Evolutionary conservation across 371 early-diverging fungal species (phyloP).

Genomic region (Mucor piriformis): DNA sequence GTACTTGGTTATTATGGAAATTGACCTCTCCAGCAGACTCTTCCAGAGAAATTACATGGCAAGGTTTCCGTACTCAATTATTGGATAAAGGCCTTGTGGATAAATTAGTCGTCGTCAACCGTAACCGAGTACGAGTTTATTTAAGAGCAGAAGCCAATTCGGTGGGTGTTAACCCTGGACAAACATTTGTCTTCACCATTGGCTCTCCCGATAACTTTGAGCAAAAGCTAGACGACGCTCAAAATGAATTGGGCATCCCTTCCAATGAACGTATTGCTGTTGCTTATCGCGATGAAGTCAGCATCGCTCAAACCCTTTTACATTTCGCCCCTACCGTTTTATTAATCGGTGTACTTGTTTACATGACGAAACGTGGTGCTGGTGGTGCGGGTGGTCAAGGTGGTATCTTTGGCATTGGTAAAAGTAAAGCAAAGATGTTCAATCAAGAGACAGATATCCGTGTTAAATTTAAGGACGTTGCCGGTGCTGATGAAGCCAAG

Average conservation of each 20-base stretch:
- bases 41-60: conserved; percentile 83
- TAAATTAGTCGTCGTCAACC: conserved; percentile 85
- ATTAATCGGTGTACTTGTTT: conserved; percentile 83
- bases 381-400: conserved; percentile 63
- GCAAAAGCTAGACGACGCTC: conserved; percentile 84
- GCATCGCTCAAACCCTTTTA: conserved; percentile 67
- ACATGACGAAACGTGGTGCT: conserved; percentile 78
- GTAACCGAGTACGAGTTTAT: conserved; percentile 78
- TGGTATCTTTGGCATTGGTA: conserved; percentile 96
- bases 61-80: conserved; percentile 87
- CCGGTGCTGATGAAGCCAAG: conserved; percentile 99
- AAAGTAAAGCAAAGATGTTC: conserved; percentile 93
- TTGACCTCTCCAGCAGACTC: conserved; percentile 49
- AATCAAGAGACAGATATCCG: conserved; percentile 95
- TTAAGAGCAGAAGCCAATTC: conserved; percentile 71
- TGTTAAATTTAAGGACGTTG: conserved; percentile 99
- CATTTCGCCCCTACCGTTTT: conserved; percentile 93
- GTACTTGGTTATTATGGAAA: conserved; percentile 56
- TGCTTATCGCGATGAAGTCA: conserved; percentile 81
- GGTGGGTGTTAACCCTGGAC: conserved; percentile 36
- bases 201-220: conserved; percentile 96
- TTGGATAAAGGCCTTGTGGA: conserved; percentile 93
- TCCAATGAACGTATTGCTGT: conserved; percentile 90
- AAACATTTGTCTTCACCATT: conserved; percentile 79
- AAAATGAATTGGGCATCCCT: conserved; percentile 89